phyloP scores from a whole-genome alignment of 179 eudicot genomes.

The Corrigiola litoralis region DNA sequence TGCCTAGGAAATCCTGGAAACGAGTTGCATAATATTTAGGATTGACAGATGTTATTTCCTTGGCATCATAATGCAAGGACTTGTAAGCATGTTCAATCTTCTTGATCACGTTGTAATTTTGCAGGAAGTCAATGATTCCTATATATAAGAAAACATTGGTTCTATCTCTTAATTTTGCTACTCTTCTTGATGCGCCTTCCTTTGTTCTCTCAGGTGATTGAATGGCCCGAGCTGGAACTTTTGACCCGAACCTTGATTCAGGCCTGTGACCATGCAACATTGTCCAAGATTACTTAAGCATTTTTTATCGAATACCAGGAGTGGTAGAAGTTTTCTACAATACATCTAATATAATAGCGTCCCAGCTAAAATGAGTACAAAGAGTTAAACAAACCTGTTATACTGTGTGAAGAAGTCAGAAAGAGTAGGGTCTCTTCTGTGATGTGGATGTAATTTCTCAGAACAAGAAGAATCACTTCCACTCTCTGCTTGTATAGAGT shows the following conservation, averaged over 20 bases:
- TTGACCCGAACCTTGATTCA: constrained; percentile 32
- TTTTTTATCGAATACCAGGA: too few species aligned
- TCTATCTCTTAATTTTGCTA: constrained; percentile 11
- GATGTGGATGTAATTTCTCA: not conserved
- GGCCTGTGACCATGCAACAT: constrained; percentile 15
- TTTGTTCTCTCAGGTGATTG: constrained; percentile 12
- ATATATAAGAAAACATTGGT: constrained; percentile 32
- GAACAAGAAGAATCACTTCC: not conserved
- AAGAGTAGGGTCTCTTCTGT: constrained; percentile 37
- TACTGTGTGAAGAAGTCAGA: constrained; percentile 21
- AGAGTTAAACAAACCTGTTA: constrained; percentile 23
- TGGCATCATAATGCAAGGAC: constrained; percentile 35
- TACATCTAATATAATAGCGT: too few species aligned
- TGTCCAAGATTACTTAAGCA: not conserved
- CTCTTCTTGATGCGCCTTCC: constrained; percentile 14
- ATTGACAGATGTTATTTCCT: constrained; percentile 39
- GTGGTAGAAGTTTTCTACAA: too few species aligned
- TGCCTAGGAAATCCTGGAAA: constrained; percentile 39
- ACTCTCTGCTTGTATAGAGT: not conserved
- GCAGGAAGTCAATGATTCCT: constrained; percentile 53
- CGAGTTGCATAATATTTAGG: constrained; percentile 44
- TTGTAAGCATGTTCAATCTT: constrained; percentile 49
- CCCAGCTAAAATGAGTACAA: too few species aligned
- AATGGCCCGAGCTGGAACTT: constrained; percentile 39
- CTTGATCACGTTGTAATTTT: constrained; percentile 41